Evolutionary conservation across 768 basidiomycete genomes (phyloP).

Genomic region (Porphyrellus cyaneotinctus): DNA sequence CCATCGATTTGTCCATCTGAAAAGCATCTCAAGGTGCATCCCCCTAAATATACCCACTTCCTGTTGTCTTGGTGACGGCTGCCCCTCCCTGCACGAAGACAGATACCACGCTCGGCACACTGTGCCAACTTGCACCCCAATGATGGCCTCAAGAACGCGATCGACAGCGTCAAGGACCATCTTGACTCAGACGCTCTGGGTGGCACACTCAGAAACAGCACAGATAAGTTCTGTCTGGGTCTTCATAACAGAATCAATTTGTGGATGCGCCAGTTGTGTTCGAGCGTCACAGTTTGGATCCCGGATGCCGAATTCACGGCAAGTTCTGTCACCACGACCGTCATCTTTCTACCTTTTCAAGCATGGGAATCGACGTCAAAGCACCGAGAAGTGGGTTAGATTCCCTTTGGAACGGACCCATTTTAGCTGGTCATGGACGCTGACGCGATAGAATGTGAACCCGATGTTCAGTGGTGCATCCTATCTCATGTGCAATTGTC

Average conservation of each 20-base stretch:
- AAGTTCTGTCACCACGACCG: slow-evolving; percentile 80
- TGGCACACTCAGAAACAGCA: slow-evolving; percentile 70
- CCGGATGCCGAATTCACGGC: slow-evolving; percentile 79
- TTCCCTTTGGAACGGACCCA: slow-evolving; percentile 4
- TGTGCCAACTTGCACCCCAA: slow-evolving; percentile 71
- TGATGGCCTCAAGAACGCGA: slow-evolving; percentile 79
- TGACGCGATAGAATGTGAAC: slow-evolving; percentile 37
- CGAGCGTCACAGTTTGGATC: slow-evolving; percentile 69
- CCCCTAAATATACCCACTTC: too few relatives aligned
- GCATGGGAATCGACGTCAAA: slow-evolving; percentile 79
- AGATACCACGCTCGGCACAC: slow-evolving; percentile 40
- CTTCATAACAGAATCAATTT: slow-evolving; percentile 54
- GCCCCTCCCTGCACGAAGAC: slow-evolving; percentile 30
- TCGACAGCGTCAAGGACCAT: slow-evolving; percentile 58
- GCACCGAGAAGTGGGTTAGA: slow-evolving; percentile 54
- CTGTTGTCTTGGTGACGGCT: slow-evolving; percentile 35
- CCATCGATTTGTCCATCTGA: too few relatives aligned
- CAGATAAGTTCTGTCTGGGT: slow-evolving; percentile 57
- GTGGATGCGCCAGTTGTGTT: slow-evolving; percentile 39
- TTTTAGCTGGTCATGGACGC: slow-evolving; percentile 2
- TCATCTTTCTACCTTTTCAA: slow-evolving; percentile 4
- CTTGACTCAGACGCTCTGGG: slow-evolving; percentile 53
- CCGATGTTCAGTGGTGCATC: slow-evolving; percentile 73
- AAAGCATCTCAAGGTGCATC: too few relatives aligned
- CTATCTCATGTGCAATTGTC: neutral